Percentiles rank a stretch among this genome's conserved stretches.
Evolutionary conservation across 2,329 filamentous ascomycete species (phyloP).

Genomic region (Phialemonium atrogriseum): DNA sequence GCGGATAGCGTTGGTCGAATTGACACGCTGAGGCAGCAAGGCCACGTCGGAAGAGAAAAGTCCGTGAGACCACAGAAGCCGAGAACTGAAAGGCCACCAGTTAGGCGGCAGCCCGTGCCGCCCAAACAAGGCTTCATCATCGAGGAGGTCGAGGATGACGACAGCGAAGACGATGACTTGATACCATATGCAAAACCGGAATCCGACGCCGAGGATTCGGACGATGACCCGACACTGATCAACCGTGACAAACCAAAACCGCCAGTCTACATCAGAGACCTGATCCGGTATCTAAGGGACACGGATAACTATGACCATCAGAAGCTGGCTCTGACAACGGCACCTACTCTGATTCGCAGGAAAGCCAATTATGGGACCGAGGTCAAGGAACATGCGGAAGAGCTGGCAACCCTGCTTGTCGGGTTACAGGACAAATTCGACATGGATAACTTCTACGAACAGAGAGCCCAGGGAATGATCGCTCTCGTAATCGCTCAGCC

Average conservation of each 20-base stretch:
- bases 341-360: conserved; percentile 72
- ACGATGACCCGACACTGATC: conserved; percentile 84
- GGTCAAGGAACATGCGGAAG: conserved; percentile 73
- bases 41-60: too few relatives aligned
- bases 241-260: conserved; percentile 73
- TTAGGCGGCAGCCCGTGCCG: conserved; percentile 17
- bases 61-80: conserved; percentile 9
- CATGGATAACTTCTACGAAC: conserved; percentile 66
- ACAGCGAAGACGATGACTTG: conserved; percentile 59
- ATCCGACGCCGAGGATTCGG: conserved; percentile 82
- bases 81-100: conserved; percentile 4
- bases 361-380: conserved; percentile 87
- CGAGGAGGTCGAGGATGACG: conserved; percentile 56
- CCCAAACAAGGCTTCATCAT: conserved; percentile 42
- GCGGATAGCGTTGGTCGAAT: conserved; percentile 56
- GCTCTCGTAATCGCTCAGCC: conserved; percentile 72
- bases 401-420: conserved; percentile 67
- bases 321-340: conserved; percentile 67
- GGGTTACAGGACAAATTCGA: conserved; percentile 82
- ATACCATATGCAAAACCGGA: conserved; percentile 76
- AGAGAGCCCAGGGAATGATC: conserved; percentile 73
- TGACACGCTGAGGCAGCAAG: conserved; percentile 35
- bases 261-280: conserved; percentile 84
- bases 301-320: conserved; percentile 80
- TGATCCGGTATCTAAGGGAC: conserved; percentile 71